Evolutionary conservation across 1,284 basidiomycete genomes (phyloP), one percentile per base, ranked within the genome.

Genomic region (Cryptococcus sp.): DNA sequence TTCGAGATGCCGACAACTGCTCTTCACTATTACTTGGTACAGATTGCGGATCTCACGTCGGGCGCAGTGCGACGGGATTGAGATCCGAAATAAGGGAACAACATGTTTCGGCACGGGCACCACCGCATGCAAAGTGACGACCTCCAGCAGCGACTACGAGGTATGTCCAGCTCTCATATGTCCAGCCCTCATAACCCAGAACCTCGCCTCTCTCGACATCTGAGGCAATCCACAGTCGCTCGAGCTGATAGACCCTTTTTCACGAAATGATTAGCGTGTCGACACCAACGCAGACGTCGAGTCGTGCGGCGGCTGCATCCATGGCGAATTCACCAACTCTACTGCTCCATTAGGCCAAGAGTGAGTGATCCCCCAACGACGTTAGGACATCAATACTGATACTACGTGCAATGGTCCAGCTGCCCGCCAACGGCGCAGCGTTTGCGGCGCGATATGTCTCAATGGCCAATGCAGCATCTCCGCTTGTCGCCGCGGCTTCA

Each of bases 251-350:
- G 42, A 47, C 17, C 40, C 22, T 6, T 11, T 8, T 15, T 11
- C n/a, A n/a, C n/a, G n/a, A n/a, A 1, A 1, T 47, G 13, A 16
- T 13, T 20, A 56, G 55, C 50, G 55, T 22, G n/a, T 56, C 41
- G 49, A 56, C 23, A 50, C 55, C n/a, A 42, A 23, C 5, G 23
- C 49, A 6, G 55, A 56, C 15, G 25, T 56, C 5, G 49, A 56
- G 38, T 50, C 55, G 16, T 56, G 55, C 20, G 55, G 55, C 38
- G 55, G 55, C n/a, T 56, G 55, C 39, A 5, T 56, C 8, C 38
- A 45, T 22, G 55, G 55, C 42, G 22, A 35, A 45, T 39, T 45
- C 15, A 44, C 27, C 15, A 47, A 50, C 23, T 20, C 40, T 7
- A 23, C 55, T 22, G 19, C 55, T 3, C 15, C n/a, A 13, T 42